Evolutionary conservation across 768 basidiomycete species (phyloP).

Genomic region (Zangia roseola): DNA sequence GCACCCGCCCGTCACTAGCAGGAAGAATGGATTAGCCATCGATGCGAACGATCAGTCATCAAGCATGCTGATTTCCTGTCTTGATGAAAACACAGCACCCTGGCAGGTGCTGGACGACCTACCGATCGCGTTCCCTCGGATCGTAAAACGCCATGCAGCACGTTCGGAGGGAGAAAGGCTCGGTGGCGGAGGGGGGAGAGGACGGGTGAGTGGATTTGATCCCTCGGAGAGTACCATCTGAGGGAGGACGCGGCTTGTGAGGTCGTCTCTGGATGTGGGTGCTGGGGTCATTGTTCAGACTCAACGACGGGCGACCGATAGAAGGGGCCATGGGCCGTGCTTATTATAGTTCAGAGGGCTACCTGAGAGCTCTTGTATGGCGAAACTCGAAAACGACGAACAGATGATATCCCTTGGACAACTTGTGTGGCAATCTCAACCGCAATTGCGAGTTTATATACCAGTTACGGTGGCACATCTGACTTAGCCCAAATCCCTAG

Average conservation of each 20-base stretch:
- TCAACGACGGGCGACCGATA: too few species aligned
- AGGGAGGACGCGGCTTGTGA: constrained; percentile 30
- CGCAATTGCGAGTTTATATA: too few species aligned
- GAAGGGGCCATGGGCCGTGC: too few species aligned
- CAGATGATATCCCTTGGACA: too few species aligned
- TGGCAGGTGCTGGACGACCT: constrained; percentile 2
- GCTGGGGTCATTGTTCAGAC: constrained; percentile 4
- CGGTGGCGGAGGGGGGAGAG: constrained; percentile 18
- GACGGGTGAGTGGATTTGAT: constrained; percentile 34
- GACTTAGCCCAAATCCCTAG: too few species aligned
- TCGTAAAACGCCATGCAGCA: constrained; percentile 36
- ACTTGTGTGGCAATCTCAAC: too few species aligned
- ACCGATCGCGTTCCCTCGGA: constrained; percentile 44
- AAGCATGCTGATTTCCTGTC: neutral
- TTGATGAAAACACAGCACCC: neutral
- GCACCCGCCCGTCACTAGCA: constrained; percentile 43
- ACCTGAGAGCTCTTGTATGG: too few species aligned
- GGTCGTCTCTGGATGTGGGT: constrained; percentile 20
- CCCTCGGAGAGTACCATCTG: constrained; percentile 34
- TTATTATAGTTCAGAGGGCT: too few species aligned
- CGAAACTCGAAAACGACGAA: too few species aligned
- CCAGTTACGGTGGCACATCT: too few species aligned
- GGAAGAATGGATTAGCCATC: neutral
- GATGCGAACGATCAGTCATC: neutral
- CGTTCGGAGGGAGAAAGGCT: constrained; percentile 22